A percentile compares a stretch with the other conserved stretches of the same genome.
Conservation (phyloP, 2,329 filamentous ascomycete genomes). For the Penicillium sumatraense region DNA sequence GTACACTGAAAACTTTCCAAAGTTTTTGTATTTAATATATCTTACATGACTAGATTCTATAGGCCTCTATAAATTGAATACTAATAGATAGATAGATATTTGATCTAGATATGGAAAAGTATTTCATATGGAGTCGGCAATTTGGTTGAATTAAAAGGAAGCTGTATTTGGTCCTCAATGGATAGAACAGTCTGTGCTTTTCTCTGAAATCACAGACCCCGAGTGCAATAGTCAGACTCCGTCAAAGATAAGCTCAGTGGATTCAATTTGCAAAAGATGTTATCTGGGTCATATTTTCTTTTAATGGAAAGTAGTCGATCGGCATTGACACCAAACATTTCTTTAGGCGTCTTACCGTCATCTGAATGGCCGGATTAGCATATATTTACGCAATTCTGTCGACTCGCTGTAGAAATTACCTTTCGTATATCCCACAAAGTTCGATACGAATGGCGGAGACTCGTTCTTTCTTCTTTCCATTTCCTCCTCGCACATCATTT, state of each 20-base stretch:
- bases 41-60: too few relatives aligned
- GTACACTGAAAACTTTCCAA: too few relatives aligned
- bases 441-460: constrained; percentile 5
- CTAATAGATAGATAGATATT: neutral
- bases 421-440: constrained; percentile 1
- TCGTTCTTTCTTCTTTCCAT: constrained; percentile 9
- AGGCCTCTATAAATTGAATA: too few relatives aligned
- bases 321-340: constrained; percentile 6
- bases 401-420: neutral
- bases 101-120: neutral
- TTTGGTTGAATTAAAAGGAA: neutral
- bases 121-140: neutral
- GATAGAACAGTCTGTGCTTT: neutral
- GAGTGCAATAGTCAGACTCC: neutral
- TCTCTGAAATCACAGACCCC: neutral
- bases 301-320: constrained; percentile 3
- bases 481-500: constrained; percentile 33
- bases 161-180: neutral
- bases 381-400: neutral
- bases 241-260: neutral
- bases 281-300: constrained; percentile 3
- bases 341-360: constrained; percentile 1
- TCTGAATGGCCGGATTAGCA: neutral
- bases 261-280: constrained; percentile 3
- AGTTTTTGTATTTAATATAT: too few relatives aligned